Base-by-base conservation (phyloP, 2,329 filamentous ascomycete species). In the Beauveria australis region DNA sequence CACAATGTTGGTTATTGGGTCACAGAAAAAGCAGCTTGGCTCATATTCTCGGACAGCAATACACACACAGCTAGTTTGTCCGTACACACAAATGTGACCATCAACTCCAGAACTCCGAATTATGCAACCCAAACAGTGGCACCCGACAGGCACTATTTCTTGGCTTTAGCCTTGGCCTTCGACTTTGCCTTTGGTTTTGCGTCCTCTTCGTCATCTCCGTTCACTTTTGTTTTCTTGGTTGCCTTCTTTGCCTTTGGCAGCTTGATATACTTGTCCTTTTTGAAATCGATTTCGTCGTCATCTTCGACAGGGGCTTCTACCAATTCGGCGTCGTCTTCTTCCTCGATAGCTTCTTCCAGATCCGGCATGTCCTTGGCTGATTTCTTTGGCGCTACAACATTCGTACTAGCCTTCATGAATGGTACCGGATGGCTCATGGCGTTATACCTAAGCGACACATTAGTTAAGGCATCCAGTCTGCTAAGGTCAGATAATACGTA, bases 221-320 rank as follows among this genome's bases (percentile, higher is more conserved):
- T 79, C 49, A 63, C 74, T 24, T 60, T 60, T 0, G 72, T 63
- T 65, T 76, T 78, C 68, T 78, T 78, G n/a, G 74, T 69, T 7
- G 68, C 44, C 71, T 84, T 83, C 69, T 84, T 85, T 5, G 74
- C 85, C 80, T 96, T 97, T 14, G 93, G 91, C 70, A 89, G 83
- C 73, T 94, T 96, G 72, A 97, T 92, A 69, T 96, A 97, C 74
- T 97, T 97, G 75, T 99, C 94, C 71, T 93, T 96, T 69, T 89
- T 91, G 56, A 97, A 73, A 71, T 96, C 91, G n/a, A 86, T 77
- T 58, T 92, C 89, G 14, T 91, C 88, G 0, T 89, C 88, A 4
- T 90, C 89, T 0, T 87, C 87, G 47, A 85, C 83, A 1, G 76
- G 82, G 3, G 78, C 72, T 41, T 83, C 81, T 1, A 84, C 75